Conservation (phyloP, 2,329 filamentous ascomycete species). For the Bisporella sp. region DNA sequence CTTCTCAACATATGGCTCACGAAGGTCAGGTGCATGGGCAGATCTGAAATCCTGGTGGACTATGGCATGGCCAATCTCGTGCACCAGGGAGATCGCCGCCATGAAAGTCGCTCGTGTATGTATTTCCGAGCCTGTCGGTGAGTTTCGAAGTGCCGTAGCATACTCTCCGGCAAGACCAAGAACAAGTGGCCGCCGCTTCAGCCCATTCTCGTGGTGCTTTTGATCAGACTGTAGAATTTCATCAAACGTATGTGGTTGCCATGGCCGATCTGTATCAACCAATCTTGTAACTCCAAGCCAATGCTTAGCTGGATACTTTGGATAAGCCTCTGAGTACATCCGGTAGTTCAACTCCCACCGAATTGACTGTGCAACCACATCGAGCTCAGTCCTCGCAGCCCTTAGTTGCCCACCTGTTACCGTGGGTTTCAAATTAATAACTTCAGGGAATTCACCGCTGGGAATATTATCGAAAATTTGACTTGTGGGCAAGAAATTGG, state of each 20-base stretch:
- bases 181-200: conserved; percentile 11
- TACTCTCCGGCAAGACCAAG: conserved; percentile 19
- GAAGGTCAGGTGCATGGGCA: conserved; percentile 1
- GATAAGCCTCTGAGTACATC: conserved; percentile 8
- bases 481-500: conserved; percentile 15
- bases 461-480: conserved; percentile 2
- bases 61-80: conserved; percentile 22
- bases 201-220: conserved; percentile 1
- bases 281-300: conserved; percentile 14
- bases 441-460: neutral
- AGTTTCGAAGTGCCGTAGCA: conserved; percentile 12
- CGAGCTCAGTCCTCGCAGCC: conserved; percentile 10
- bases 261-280: conserved; percentile 4
- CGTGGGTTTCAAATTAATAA: neutral
- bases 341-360: conserved; percentile 17
- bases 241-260: conserved; percentile 1
- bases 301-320: too few relatives aligned
- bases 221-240: conserved; percentile 7
- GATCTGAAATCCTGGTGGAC: conserved; percentile 17
- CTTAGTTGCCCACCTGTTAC: conserved; percentile 2
- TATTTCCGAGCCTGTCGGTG: conserved; percentile 8
- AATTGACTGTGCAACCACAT: conserved; percentile 11
- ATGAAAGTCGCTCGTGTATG: conserved; percentile 18
- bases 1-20: conserved; percentile 17
- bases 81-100: conserved; percentile 20